These are phyloP conservation scores for Scleroderma citrinum DNA, from an alignment of 768 basidiomycete genomes.

Conservation along the genomic window DNA sequence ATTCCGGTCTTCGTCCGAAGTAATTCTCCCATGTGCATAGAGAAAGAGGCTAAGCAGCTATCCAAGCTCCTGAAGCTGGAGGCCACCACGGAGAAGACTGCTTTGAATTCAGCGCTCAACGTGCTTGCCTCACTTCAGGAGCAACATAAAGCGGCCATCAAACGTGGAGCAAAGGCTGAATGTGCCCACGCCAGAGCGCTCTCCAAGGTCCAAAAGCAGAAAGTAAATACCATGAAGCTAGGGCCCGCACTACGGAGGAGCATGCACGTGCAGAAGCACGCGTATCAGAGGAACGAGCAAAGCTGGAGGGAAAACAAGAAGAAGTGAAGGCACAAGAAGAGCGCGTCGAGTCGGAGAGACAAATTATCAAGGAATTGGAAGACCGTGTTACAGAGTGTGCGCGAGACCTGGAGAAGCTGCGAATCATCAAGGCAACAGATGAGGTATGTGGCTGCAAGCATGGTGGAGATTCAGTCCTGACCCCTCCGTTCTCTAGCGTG, in stretches of 20 bases:
- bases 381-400: constrained; percentile 63
- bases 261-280: constrained; percentile 41
- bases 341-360: constrained; percentile 43
- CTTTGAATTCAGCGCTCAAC: constrained; percentile 53
- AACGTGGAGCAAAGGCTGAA: constrained; percentile 58
- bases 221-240: constrained; percentile 54
- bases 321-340: constrained; percentile 43
- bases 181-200: constrained; percentile 47
- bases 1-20: background rate
- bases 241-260: constrained; percentile 47
- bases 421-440: constrained; percentile 61
- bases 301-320: constrained; percentile 47
- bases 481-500: constrained; percentile 32
- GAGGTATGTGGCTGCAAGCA: constrained; percentile 34
- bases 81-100: constrained; percentile 59
- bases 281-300: constrained; percentile 50
- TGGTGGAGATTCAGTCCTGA: constrained; percentile 2
- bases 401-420: constrained; percentile 64
- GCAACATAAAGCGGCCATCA: constrained; percentile 62
- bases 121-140: constrained; percentile 64
- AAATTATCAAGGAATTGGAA: constrained; percentile 53
- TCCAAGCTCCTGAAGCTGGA: constrained; percentile 69
- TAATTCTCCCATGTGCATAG: constrained; percentile 28
- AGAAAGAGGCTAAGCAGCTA: constrained; percentile 52
- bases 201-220: constrained; percentile 57